Evolutionary conservation across 345 rosid genomes (phyloP), one percentile per base, ranked within the genome.

Genomic region (Isatis tinctoria): DNA sequence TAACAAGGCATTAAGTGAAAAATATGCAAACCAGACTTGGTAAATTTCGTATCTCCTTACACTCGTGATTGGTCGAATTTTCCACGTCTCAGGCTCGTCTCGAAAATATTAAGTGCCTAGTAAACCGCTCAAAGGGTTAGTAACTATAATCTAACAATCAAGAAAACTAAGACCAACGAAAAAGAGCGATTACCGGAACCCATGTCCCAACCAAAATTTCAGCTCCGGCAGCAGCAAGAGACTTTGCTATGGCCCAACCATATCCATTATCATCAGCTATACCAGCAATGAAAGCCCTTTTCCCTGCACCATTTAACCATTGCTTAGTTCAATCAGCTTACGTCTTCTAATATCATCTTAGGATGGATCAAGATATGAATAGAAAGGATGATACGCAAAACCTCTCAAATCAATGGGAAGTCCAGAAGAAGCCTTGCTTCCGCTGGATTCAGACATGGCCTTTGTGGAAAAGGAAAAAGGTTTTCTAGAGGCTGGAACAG

Each of bases 171-270:
- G 60, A 47, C 68, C 10, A 56, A n/a, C 40, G 27, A 52, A 18
- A 68, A 37, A 37, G 14, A 52, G 5, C 47, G n/a, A n/a, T 80
- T 79, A 95, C 99, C 66, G 99, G 97, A 67, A 95, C 99, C 99
- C 99, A 95, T 72, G 99, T 95, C 45, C 97, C 99, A 44, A 95
- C 88, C 56, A 95, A 81, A 74, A 92, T 92, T 80, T 95, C 96
- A 84, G 99, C 99, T 41, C 98, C 97, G 18, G 98, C 92, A 78
- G 97, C 97, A 65, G 97, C 97, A 75, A 94, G 98, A 73, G 99
- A 88, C 77, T 95, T 95, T 14, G 97, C 99, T 56, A 94, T 94
- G 12, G 97, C 97, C 99, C 99, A 94, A 78, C 99, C 97, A 68
- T 92, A 94, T 41, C 99, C 99, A 72, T 94, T 92, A 73, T 94